phyloP scores from a whole-genome alignment of 352 stramenopile genomes.

The Thalassiosira hispida region DNA sequence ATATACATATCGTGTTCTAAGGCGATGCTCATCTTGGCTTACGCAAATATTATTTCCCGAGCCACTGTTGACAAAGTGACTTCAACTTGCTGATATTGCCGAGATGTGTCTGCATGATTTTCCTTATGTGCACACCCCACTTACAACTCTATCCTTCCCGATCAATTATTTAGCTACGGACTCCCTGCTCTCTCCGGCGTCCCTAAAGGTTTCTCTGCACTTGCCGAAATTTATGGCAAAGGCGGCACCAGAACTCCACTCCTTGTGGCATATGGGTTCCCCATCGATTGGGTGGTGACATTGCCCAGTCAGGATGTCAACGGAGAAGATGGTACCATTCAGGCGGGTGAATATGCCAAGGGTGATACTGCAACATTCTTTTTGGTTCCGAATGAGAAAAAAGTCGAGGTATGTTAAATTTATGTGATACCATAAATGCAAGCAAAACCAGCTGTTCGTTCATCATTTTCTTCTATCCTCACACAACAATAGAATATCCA shows the following conservation, averaged over 20 bases:
- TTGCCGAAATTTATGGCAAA: slow-evolving; percentile 82
- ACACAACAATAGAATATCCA: slow-evolving; percentile 69
- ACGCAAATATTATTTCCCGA: too few species aligned
- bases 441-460: too few species aligned
- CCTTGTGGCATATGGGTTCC: slow-evolving; percentile 79
- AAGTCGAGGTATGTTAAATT: slow-evolving; percentile 60
- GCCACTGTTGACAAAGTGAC: too few species aligned
- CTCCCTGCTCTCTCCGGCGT: slow-evolving; percentile 58
- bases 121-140: too few species aligned
- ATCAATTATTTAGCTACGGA: slow-evolving; percentile 57
- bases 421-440: background rate
- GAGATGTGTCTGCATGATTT: too few species aligned
- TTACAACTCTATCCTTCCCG: background rate
- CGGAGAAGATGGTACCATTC: slow-evolving; percentile 87
- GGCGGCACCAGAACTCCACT: slow-evolving; percentile 77
- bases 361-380: slow-evolving; percentile 86
- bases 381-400: slow-evolving; percentile 61
- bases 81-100: too few species aligned
- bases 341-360: slow-evolving; percentile 87
- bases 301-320: slow-evolving; percentile 86
- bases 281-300: slow-evolving; percentile 86
- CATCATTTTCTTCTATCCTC: too few species aligned
- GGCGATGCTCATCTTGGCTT: too few species aligned
- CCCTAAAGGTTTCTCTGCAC: slow-evolving; percentile 69
- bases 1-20: too few species aligned